These are phyloP conservation scores for Arthrobotrys iridis DNA, from an alignment of 2,329 filamentous ascomycete species.

Conservation along the genomic window DNA sequence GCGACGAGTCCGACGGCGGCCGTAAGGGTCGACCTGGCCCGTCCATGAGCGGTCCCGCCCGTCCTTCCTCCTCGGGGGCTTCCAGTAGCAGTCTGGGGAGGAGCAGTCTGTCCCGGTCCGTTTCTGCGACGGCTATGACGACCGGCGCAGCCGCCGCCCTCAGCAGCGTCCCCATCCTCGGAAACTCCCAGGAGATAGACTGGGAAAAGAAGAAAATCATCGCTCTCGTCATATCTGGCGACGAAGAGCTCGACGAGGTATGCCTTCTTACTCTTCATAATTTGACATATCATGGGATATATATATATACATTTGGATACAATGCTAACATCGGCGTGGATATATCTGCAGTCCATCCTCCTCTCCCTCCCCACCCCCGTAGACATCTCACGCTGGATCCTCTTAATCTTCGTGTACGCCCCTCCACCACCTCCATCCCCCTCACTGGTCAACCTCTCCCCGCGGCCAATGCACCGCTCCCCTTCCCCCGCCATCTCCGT, in stretches of 20 bases:
- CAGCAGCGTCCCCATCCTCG: constrained; percentile 36
- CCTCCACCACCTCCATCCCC: constrained; percentile 54
- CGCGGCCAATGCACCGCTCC: constrained; percentile 46
- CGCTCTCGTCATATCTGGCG: constrained; percentile 39
- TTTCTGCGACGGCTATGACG: not conserved
- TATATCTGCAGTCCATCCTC: constrained; percentile 40
- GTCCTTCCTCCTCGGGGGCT: constrained; percentile 37
- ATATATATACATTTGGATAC: not conserved
- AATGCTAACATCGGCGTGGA: constrained; percentile 13
- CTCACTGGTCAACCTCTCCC: constrained; percentile 52
- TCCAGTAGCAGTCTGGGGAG: constrained; percentile 30
- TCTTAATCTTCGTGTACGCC: constrained; percentile 55
- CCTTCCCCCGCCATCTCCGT: constrained; percentile 47
- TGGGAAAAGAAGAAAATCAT: constrained; percentile 52
- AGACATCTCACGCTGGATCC: constrained; percentile 53
- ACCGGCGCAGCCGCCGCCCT: not conserved
- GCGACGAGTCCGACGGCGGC: constrained; percentile 42
- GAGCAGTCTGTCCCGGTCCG: constrained; percentile 15
- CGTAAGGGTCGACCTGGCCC: constrained; percentile 30
- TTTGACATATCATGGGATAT: too few relatives aligned
- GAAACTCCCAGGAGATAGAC: constrained; percentile 50
- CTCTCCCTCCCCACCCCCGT: constrained; percentile 53
- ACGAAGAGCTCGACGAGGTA: constrained; percentile 53
- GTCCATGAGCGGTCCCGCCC: constrained; percentile 39
- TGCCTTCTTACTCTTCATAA: not conserved